Conservation (phyloP, 306 rosid genomes). For the Cucumis hystrix region DNA sequence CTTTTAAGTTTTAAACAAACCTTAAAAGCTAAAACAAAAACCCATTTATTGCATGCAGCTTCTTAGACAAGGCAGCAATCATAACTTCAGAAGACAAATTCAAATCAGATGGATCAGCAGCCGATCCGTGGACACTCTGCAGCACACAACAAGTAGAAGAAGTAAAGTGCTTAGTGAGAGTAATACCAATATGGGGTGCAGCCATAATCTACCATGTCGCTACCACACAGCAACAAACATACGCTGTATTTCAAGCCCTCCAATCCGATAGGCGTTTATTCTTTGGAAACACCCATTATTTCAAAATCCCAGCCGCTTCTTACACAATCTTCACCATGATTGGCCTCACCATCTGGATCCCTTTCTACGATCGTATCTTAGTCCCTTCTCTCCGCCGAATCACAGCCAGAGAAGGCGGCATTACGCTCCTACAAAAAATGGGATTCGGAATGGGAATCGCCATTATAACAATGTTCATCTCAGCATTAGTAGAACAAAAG, state of each 20-base stretch:
- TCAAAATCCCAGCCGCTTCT: slow-evolving; percentile 62
- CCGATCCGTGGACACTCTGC: slow-evolving; percentile 67
- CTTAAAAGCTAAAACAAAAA: not conserved
- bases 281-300: slow-evolving; percentile 23
- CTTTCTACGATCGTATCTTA: slow-evolving; percentile 46
- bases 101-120: slow-evolving; percentile 53
- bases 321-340: slow-evolving; percentile 46
- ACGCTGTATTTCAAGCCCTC: slow-evolving; percentile 68
- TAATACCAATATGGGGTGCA: slow-evolving; percentile 56
- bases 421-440: slow-evolving; percentile 64
- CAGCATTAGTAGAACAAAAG: slow-evolving; percentile 40
- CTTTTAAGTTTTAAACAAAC: not conserved
- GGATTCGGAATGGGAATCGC: slow-evolving; percentile 49
- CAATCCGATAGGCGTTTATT: slow-evolving; percentile 38
- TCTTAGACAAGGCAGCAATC: slow-evolving; percentile 70
- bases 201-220: slow-evolving; percentile 24
- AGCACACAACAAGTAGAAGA: slow-evolving; percentile 81
- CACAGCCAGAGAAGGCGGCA: slow-evolving; percentile 49
- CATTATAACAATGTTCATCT: slow-evolving; percentile 30
- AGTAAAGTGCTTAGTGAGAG: slow-evolving; percentile 54
- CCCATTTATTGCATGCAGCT: slow-evolving; percentile 10
- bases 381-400: slow-evolving; percentile 39
- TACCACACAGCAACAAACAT: slow-evolving; percentile 41
- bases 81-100: slow-evolving; percentile 28
- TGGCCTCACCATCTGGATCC: slow-evolving; percentile 48